Evolutionary conservation across 2,329 filamentous ascomycete genomes (phyloP).

Genomic region (Didymella keratinophila): DNA sequence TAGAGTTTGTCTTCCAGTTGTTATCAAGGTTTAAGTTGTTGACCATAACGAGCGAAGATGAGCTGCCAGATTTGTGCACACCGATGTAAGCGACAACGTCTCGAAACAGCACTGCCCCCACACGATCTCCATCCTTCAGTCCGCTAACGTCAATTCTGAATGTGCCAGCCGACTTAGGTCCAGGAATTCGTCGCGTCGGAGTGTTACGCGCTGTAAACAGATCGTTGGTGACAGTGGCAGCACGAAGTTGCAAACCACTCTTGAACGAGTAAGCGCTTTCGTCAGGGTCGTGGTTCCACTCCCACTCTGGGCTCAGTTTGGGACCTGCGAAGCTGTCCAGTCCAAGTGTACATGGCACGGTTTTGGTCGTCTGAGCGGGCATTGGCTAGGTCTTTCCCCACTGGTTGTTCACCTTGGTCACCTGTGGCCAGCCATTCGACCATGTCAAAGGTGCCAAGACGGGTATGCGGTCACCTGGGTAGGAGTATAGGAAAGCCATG

Average conservation of each 20-base stretch:
- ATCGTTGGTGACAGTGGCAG: conserved; percentile 62
- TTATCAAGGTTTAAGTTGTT: conserved; percentile 53
- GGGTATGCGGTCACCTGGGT: conserved; percentile 65
- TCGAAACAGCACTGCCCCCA: conserved; percentile 63
- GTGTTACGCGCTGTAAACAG: conserved; percentile 56
- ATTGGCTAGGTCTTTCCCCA: conserved; percentile 59
- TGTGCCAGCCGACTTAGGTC: conserved; percentile 56
- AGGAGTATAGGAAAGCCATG: conserved; percentile 64
- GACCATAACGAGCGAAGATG: conserved; percentile 47
- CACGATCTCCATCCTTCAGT: conserved; percentile 62
- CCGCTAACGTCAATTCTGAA: conserved; percentile 59
- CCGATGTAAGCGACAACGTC: conserved; percentile 64
- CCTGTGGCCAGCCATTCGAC: conserved; percentile 59
- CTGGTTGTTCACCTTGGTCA: conserved; percentile 54
- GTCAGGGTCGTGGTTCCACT: conserved; percentile 71
- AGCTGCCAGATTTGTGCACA: conserved; percentile 52
- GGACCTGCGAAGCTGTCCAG: conserved; percentile 58
- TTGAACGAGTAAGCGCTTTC: conserved; percentile 55
- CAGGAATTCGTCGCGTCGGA: conserved; percentile 53
- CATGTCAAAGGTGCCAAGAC: conserved; percentile 65
- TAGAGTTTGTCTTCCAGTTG: conserved; percentile 45
- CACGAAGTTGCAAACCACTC: conserved; percentile 57
- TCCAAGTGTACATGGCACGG: conserved; percentile 46
- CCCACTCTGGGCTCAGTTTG: conserved; percentile 59
- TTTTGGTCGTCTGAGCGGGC: conserved; percentile 43